Evolutionary conservation across 345 rosid species (phyloP), one percentile per base, ranked within the genome.

Genomic region (Geranium rotundifolium): DNA sequence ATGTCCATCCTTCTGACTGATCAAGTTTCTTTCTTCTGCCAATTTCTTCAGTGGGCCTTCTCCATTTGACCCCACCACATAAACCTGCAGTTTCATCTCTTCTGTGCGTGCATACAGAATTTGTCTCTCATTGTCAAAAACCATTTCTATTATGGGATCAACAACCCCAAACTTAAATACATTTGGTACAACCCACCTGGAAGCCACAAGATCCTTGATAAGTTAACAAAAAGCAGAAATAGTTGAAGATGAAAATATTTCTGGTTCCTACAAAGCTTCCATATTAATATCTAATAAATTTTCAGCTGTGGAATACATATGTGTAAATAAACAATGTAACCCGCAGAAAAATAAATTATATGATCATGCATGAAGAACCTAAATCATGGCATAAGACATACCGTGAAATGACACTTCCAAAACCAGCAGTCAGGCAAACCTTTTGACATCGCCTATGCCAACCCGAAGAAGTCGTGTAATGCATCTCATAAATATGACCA

Each of bases 161-260:
- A 85, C 86, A 70, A 95, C 90, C 67, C 95, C 91, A 85, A 93
- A 93, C 82, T 85, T 93, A 66, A 93, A 90, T 29, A 93, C 78
- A 74, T 86, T 88, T 55, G 99, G 99, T 29, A 93, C 79, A 59
- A 93, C 86, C 99, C 99, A 93, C 87, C 99, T 93, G 82, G 41
- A 77, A 76, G 76, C 54, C 66, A 62, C 54, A 72, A 41, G 2
- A 29, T 17, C 19, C 29, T 56, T 54, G 54, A 58, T 19, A 52
- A 50, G 61, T 52, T 58, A 63, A 54, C n/a, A 57, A 3, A 29
- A 58, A 17, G 41, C 54, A 58, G 27, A 54, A 19, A 31, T 12
- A 41, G 17, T 14, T 59, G 55, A 19, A 29, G 27, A 23, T 23
- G 27, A 23, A 23, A 23, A 23, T 2, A 23, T 23, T 23, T 23